These are phyloP conservation scores for Sonneratia alba DNA, from an alignment of 345 rosid genomes.

Conservation along the genomic window DNA sequence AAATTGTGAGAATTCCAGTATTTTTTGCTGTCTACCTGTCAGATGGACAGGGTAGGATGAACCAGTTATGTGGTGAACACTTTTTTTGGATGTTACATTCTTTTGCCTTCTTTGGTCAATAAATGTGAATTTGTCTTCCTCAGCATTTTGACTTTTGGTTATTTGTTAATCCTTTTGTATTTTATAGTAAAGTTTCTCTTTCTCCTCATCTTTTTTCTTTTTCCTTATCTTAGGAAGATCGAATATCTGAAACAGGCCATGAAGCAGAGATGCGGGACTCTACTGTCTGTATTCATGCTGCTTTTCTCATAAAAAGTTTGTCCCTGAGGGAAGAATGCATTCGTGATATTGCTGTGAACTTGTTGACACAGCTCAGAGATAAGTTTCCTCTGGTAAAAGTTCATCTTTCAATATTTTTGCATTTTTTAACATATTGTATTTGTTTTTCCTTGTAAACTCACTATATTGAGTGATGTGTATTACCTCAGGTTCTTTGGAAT, in stretches of 20 bases:
- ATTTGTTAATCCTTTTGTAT: not conserved
- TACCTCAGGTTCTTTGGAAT: slow-evolving; percentile 87
- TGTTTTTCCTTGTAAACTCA: slow-evolving; percentile 13
- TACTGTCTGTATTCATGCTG: slow-evolving; percentile 70
- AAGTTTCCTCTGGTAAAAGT: slow-evolving; percentile 85
- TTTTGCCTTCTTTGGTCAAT: not conserved
- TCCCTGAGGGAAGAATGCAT: slow-evolving; percentile 93
- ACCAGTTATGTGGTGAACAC: not conserved
- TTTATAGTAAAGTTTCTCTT: not conserved
- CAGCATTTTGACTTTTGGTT: not conserved
- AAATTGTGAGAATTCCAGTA: not conserved
- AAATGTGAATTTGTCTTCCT: not conserved
- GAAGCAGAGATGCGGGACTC: slow-evolving; percentile 76
- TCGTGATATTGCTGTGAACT: slow-evolving; percentile 73
- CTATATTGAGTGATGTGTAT: slow-evolving; percentile 10
- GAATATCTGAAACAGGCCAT: slow-evolving; percentile 62
- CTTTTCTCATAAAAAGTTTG: slow-evolving; percentile 91
- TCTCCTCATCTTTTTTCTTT: not conserved
- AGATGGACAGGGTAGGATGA: not conserved
- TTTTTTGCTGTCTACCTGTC: not conserved
- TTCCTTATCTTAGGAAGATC: slow-evolving; percentile 58
- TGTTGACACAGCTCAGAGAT: slow-evolving; percentile 88
- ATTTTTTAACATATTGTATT: not conserved
- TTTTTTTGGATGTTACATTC: not conserved
- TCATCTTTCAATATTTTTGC: slow-evolving; percentile 6